Conservation (phyloP, 768 basidiomycete species). For the Suillus clintonianus region DNA sequence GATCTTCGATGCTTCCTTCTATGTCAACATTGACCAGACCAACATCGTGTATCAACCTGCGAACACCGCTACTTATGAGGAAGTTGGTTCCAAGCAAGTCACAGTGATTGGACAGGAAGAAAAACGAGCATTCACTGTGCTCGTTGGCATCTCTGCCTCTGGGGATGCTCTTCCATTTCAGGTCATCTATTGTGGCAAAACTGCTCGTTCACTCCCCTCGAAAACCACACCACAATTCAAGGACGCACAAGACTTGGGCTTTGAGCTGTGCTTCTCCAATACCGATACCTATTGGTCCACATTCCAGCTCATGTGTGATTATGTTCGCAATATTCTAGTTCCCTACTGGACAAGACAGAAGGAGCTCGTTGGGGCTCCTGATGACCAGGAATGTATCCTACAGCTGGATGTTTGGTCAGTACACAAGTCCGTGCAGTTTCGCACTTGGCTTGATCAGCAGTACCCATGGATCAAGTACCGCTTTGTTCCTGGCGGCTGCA, state of each 20-base stretch:
- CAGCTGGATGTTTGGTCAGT: not conserved
- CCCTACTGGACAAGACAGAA: not conserved
- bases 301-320: not conserved
- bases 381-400: not conserved
- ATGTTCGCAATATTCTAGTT: not conserved
- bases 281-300: conserved; percentile 10
- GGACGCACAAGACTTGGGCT: conserved; percentile 14
- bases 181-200: conserved; percentile 24
- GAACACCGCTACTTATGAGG: conserved; percentile 17
- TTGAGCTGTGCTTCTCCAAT: conserved; percentile 16
- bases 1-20: not conserved
- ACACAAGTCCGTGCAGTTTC: not conserved
- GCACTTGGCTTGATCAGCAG: not conserved
- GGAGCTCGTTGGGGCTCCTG: not conserved
- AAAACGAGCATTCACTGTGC: conserved; percentile 32
- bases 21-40: conserved; percentile 26
- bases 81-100: conserved; percentile 24
- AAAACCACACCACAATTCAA: conserved; percentile 4
- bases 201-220: conserved; percentile 13
- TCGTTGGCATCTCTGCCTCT: conserved; percentile 19
- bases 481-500: not conserved
- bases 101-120: conserved; percentile 25
- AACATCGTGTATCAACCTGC: conserved; percentile 15
- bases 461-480: not conserved
- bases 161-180: conserved; percentile 35